A percentile compares a stretch with the other conserved stretches of the same genome.
Conservation (phyloP, 2,329 filamentous ascomycete species). For the Ascosphaera pollenicola region DNA sequence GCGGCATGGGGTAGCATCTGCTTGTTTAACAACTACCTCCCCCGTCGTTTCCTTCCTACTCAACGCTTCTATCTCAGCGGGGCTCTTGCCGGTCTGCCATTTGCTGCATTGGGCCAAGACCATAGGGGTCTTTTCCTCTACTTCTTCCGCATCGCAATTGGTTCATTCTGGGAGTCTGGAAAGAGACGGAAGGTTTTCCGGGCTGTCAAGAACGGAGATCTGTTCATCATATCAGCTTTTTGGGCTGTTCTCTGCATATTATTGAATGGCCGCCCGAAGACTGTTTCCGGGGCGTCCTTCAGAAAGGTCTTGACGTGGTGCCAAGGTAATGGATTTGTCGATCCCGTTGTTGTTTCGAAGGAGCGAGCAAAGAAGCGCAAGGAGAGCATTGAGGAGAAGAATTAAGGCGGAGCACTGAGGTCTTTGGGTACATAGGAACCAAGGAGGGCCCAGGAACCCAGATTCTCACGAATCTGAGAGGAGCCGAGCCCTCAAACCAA, state of each 20-base stretch:
- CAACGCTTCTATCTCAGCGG: conserved; percentile 82
- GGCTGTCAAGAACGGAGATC: conserved; percentile 60
- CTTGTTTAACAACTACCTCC: conserved; percentile 62
- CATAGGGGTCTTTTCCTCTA: conserved; percentile 44
- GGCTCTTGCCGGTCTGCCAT: conserved; percentile 55
- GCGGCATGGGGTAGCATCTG: conserved; percentile 79
- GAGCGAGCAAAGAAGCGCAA: conserved; percentile 21
- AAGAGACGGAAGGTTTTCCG: conserved; percentile 76
- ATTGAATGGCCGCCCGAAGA: conserved; percentile 48
- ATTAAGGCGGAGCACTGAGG: neutral
- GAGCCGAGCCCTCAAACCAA: too few species aligned
- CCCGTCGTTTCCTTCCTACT: conserved; percentile 50
- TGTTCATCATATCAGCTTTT: conserved; percentile 60
- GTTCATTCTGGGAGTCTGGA: conserved; percentile 83
- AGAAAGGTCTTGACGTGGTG: conserved; percentile 54
- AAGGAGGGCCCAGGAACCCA: too few species aligned
- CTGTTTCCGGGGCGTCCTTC: conserved; percentile 43
- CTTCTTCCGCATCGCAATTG: conserved; percentile 52
- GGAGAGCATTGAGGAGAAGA: conserved; percentile 5
- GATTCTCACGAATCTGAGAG: neutral
- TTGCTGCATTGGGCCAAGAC: conserved; percentile 47
- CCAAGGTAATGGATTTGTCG: conserved; percentile 52
- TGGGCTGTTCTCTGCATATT: conserved; percentile 58
- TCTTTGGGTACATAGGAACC: neutral
- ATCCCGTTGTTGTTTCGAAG: conserved; percentile 28